Percentiles rank a stretch among this genome's conserved stretches.
These are phyloP conservation scores for Brassica nigra DNA, from an alignment of 345 rosid species.

Conservation along the genomic window DNA sequence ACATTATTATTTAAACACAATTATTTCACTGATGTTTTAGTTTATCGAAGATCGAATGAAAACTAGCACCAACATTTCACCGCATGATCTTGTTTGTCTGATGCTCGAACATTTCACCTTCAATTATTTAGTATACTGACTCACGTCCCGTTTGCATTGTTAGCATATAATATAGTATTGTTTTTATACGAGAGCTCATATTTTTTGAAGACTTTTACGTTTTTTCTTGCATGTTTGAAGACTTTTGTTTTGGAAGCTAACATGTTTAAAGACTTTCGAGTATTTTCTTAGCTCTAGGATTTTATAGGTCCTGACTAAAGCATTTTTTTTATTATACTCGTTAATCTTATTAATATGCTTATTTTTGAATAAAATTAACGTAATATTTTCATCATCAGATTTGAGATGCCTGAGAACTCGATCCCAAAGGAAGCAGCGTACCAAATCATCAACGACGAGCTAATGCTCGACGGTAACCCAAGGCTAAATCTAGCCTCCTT, in stretches of 20 bases:
- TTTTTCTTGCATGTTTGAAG: neutral
- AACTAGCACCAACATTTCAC: neutral
- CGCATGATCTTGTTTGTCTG: neutral
- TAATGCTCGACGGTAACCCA: conserved; percentile 67
- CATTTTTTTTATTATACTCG: neutral
- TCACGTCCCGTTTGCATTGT: neutral
- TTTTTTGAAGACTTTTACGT: neutral
- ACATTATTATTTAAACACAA: neutral
- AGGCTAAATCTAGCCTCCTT: conserved; percentile 64
- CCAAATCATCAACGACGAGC: conserved; percentile 64
- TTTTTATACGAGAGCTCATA: neutral
- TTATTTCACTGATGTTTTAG: neutral
- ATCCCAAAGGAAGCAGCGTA: conserved; percentile 65
- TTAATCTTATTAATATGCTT: neutral
- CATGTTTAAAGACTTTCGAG: neutral
- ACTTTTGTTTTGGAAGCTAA: neutral
- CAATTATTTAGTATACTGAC: neutral
- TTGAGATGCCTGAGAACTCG: conserved; percentile 60
- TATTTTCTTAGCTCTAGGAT: neutral
- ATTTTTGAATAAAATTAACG: conserved; percentile 4
- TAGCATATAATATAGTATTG: neutral
- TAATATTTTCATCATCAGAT: conserved; percentile 25
- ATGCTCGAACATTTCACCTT: neutral
- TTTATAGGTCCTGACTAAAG: neutral
- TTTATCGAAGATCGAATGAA: neutral